Conservation (phyloP, 306 rosid species). For the Hippophae gyantsensis region DNA sequence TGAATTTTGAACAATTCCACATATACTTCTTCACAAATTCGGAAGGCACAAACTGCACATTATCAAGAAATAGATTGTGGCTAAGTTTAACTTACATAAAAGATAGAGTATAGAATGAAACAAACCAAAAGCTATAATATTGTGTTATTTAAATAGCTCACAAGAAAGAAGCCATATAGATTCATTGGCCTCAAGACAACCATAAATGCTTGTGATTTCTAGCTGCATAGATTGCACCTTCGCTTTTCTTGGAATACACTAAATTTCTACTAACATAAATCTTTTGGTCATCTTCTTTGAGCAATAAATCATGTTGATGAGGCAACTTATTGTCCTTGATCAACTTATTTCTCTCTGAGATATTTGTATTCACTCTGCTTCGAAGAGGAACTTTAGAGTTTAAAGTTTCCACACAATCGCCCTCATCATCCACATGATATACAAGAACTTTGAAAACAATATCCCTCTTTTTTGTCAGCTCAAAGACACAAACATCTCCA, state of each 20-base stretch:
- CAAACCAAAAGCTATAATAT: not conserved
- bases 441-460: not conserved
- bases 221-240: not conserved
- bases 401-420: not conserved
- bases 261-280: not conserved
- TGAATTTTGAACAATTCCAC: not conserved
- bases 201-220: not conserved
- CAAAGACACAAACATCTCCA: conserved; percentile 4
- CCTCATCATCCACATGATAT: not conserved
- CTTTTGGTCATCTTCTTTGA: not conserved
- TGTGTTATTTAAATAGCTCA: not conserved
- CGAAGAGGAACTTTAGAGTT: not conserved
- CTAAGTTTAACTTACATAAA: not conserved
- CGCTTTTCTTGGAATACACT: not conserved
- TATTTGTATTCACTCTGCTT: not conserved
- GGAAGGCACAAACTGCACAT: not conserved
- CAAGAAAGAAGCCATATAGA: not conserved
- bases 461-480: conserved; percentile 1
- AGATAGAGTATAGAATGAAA: too few relatives aligned
- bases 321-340: not conserved
- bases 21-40: not conserved
- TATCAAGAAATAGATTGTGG: not conserved
- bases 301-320: not conserved
- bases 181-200: not conserved
- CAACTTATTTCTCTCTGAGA: not conserved